phyloP scores from a whole-genome alignment of 306 rosid genomes.

The Casuarina cunninghamiana region DNA sequence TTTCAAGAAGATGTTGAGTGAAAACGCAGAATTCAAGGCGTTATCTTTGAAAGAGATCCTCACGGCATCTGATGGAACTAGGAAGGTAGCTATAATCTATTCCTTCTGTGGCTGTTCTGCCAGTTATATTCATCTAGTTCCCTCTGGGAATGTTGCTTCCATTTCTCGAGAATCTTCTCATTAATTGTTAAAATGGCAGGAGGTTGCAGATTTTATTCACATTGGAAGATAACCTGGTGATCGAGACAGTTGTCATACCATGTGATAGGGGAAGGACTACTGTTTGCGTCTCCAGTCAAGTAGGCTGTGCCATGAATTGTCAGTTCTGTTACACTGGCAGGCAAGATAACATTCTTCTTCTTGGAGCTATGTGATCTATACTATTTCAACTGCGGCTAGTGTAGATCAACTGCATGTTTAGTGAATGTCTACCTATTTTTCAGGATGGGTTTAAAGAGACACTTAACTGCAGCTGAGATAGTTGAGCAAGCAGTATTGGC shows the following conservation, averaged over 20 bases:
- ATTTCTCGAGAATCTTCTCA: conserved; percentile 46
- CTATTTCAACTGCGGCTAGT: background rate
- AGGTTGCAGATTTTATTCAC: conserved; percentile 86
- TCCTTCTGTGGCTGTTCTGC: background rate
- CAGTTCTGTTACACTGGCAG: conserved; percentile 96
- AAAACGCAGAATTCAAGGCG: conserved; percentile 71
- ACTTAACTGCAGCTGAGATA: conserved; percentile 87
- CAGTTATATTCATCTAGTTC: background rate
- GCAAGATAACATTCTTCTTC: conserved; percentile 39
- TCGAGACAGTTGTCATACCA: conserved; percentile 92
- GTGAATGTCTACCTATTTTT: conserved; percentile 25
- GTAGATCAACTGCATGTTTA: conserved; percentile 21
- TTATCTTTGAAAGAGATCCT: conserved; percentile 59
- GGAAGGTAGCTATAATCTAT: conserved; percentile 65
- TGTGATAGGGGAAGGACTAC: conserved; percentile 80
- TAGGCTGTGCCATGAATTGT: conserved; percentile 95
- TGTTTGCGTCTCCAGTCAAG: conserved; percentile 97
- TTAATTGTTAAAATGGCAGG: conserved; percentile 78
- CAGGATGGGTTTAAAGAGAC: conserved; percentile 94
- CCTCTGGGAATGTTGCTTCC: conserved; percentile 13
- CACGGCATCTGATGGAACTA: conserved; percentile 80
- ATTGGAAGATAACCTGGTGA: conserved; percentile 73
- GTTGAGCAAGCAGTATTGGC: conserved; percentile 92
- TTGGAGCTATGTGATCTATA: conserved; percentile 8
- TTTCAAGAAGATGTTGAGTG: conserved; percentile 78